Evolutionary conservation across 371 early-diverging fungal genomes (phyloP).

Genomic region (Syncephalastrum sp.): DNA sequence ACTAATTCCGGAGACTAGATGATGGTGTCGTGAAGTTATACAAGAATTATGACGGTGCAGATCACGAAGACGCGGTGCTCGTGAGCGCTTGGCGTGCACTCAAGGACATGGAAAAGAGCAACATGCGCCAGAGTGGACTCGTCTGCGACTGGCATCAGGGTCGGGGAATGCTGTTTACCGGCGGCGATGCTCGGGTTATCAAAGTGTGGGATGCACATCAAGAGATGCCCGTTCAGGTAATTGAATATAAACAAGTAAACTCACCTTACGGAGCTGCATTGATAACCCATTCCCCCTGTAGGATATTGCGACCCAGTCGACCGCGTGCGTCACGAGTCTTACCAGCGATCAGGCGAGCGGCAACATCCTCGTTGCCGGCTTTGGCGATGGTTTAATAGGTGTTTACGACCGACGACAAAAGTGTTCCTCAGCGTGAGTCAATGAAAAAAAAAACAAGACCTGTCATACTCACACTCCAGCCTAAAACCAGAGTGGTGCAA

Average conservation of each 20-base stretch:
- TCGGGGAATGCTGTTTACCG: slow-evolving; percentile 66
- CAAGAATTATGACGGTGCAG: slow-evolving; percentile 65
- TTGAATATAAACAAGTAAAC: neutral
- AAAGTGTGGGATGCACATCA: slow-evolving; percentile 86
- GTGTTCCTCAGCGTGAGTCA: slow-evolving; percentile 49
- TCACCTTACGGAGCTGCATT: neutral
- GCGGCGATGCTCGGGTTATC: slow-evolving; percentile 73
- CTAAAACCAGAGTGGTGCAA: slow-evolving; percentile 47
- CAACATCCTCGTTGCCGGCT: slow-evolving; percentile 75
- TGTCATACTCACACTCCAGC: neutral
- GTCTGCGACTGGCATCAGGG: slow-evolving; percentile 82
- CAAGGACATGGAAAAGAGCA: slow-evolving; percentile 66
- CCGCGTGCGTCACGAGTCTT: slow-evolving; percentile 66
- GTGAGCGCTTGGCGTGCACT: slow-evolving; percentile 79
- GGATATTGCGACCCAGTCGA: slow-evolving; percentile 73
- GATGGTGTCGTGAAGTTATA: slow-evolving; percentile 82
- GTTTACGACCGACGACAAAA: slow-evolving; percentile 73
- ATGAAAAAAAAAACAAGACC: neutral
- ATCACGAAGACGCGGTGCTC: slow-evolving; percentile 59
- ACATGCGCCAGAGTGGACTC: slow-evolving; percentile 57
- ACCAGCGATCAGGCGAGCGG: slow-evolving; percentile 70
- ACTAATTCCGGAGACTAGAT: slow-evolving; percentile 30
- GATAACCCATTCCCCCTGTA: slow-evolving; percentile 16
- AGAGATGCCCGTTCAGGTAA: slow-evolving; percentile 70
- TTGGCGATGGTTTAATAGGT: slow-evolving; percentile 79